These are phyloP conservation scores for Syzygium grande DNA, from an alignment of 345 rosid species.

Conservation along the genomic window DNA sequence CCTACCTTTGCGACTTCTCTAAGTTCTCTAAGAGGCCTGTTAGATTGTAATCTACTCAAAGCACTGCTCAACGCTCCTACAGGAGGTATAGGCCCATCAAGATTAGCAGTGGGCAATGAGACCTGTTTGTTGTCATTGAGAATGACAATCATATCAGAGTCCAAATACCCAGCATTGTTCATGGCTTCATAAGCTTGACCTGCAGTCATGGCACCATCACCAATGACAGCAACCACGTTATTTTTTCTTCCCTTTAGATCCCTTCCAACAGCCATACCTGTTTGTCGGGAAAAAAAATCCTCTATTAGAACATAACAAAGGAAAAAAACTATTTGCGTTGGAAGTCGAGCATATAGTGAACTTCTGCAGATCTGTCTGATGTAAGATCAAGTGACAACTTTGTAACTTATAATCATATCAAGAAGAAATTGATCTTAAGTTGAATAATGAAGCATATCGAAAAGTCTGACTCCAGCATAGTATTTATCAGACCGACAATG, in stretches of 20 bases:
- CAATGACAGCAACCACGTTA: conserved; percentile 75
- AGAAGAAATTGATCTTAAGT: background rate
- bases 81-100: conserved; percentile 93
- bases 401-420: background rate
- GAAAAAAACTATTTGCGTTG: background rate
- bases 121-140: conserved; percentile 99
- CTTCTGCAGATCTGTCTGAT: background rate
- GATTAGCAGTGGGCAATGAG: conserved; percentile 84
- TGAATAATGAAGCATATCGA: background rate
- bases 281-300: background rate
- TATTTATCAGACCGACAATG: background rate
- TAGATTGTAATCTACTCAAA: conserved; percentile 88
- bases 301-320: background rate
- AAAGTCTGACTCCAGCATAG: background rate
- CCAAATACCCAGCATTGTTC: conserved; percentile 97
- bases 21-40: conserved; percentile 84
- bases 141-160: conserved; percentile 93
- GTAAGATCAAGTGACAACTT: background rate
- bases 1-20: conserved; percentile 97
- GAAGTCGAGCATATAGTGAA: background rate
- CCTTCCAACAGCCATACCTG: conserved; percentile 97
- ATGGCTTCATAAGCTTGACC: conserved; percentile 99
- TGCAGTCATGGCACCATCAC: conserved; percentile 99
- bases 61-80: conserved; percentile 99
- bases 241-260: conserved; percentile 75